Percentiles rank a stretch among this genome's conserved stretches.
Conservation (phyloP, 805 yeast genomes). For the Kregervanrija fluxuum region DNA sequence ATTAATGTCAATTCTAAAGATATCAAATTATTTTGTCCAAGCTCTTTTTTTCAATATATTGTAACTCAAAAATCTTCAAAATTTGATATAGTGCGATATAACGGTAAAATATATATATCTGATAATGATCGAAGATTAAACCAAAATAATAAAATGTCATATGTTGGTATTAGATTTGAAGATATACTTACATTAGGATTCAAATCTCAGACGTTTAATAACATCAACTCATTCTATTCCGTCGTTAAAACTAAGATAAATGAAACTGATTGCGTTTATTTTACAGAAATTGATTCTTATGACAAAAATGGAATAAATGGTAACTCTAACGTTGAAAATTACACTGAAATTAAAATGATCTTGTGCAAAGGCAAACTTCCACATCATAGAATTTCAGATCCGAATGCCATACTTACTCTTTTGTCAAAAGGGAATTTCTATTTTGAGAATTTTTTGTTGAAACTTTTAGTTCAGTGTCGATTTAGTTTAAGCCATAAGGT, state of each 20-base stretch:
- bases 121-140: constrained; percentile 9
- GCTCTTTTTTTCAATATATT: constrained; percentile 11
- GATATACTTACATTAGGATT: constrained; percentile 10
- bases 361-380: constrained; percentile 9
- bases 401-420: constrained; percentile 2
- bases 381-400: not conserved
- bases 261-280: constrained; percentile 6
- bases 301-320: not conserved
- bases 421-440: constrained; percentile 6
- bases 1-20: too few species aligned
- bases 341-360: constrained; percentile 14
- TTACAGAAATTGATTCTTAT: constrained; percentile 11
- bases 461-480: constrained; percentile 9
- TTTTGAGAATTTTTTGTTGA: constrained; percentile 5
- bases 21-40: constrained; percentile 5
- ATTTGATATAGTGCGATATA: constrained; percentile 4
- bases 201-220: constrained; percentile 8
- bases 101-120: constrained; percentile 5
- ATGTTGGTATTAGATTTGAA: constrained; percentile 16
- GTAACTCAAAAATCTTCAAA: constrained; percentile 4
- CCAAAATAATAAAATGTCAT: constrained; percentile 8
- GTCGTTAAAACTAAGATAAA: constrained; percentile 3
- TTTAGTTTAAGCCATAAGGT: constrained; percentile 7
- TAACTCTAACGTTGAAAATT: not conserved
- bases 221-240: constrained; percentile 6